Evolutionary conservation across 148 eudicot genomes (phyloP).

Genomic region (Fagopyrum esculentum): DNA sequence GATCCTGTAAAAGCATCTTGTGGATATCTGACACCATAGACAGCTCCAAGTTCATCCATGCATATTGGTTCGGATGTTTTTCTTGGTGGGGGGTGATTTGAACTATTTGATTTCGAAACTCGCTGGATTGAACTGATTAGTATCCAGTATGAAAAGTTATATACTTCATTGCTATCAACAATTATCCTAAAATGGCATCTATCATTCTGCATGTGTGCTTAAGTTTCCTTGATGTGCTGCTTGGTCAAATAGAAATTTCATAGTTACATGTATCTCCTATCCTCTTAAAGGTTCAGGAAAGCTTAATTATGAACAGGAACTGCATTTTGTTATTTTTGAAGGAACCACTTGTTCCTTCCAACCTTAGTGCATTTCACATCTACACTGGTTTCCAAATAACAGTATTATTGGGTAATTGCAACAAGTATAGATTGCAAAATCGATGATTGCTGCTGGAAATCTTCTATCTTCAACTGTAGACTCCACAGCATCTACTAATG

Average conservation of each 20-base stretch:
- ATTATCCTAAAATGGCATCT: too few relatives aligned
- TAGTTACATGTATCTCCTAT: too few relatives aligned
- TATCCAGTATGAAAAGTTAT: too few relatives aligned
- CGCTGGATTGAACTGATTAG: background rate
- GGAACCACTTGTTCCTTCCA: background rate
- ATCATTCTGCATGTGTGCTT: background rate
- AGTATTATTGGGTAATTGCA: slow-evolving; percentile 37
- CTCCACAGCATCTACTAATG: slow-evolving; percentile 25
- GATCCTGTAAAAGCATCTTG: background rate
- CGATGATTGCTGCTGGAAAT: slow-evolving; percentile 71
- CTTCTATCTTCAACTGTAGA: slow-evolving; percentile 42
- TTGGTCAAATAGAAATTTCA: background rate
- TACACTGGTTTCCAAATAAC: slow-evolving; percentile 26
- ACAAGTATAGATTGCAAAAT: slow-evolving; percentile 79
- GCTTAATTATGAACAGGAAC: background rate
- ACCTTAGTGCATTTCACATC: slow-evolving; percentile 14
- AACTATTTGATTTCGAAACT: background rate
- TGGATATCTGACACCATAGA: background rate
- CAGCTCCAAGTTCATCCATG: too few relatives aligned
- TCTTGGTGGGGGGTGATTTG: too few relatives aligned
- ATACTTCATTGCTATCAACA: too few relatives aligned
- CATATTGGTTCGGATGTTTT: too few relatives aligned
- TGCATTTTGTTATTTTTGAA: background rate
- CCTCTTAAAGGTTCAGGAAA: background rate
- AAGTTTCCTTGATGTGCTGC: background rate